Evolutionary conservation across 352 stramenopile species (phyloP).

Genomic region (Phytophthora quininea): DNA sequence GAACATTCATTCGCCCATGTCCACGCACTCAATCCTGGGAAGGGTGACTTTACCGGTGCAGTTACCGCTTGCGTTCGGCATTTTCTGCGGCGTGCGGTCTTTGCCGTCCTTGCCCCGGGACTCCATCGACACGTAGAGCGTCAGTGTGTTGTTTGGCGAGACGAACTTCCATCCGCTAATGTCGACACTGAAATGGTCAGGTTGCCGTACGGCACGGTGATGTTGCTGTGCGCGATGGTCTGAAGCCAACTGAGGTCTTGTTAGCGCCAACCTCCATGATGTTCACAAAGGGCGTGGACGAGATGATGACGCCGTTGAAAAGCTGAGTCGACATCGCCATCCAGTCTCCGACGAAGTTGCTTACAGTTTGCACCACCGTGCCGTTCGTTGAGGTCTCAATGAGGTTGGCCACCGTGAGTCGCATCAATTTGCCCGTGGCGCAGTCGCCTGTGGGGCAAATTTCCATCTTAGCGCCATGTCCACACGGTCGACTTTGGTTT

Average conservation of each 20-base stretch:
- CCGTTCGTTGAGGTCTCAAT: too few relatives aligned
- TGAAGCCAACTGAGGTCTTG: slow-evolving; percentile 18
- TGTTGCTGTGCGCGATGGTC: slow-evolving; percentile 31
- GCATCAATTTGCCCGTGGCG: too few relatives aligned
- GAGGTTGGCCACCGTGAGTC: too few relatives aligned
- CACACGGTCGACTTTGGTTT: not conserved
- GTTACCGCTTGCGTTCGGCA: slow-evolving; percentile 4
- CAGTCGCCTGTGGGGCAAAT: too few relatives aligned
- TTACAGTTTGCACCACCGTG: too few relatives aligned
- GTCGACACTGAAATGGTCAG: slow-evolving; percentile 26
- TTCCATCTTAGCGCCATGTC: not conserved
- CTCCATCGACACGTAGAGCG: slow-evolving; percentile 30
- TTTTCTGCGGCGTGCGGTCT: slow-evolving; percentile 23
- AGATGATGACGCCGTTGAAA: not conserved
- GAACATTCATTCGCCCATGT: slow-evolving; percentile 46
- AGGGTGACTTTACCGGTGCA: not conserved
- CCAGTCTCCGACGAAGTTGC: too few relatives aligned
- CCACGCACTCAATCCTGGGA: slow-evolving; percentile 29
- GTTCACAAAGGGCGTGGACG: slow-evolving; percentile 17
- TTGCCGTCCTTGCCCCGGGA: slow-evolving; percentile 20
- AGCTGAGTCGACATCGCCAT: too few relatives aligned
- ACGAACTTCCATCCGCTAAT: slow-evolving; percentile 31
- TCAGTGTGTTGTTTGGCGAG: slow-evolving; percentile 16
- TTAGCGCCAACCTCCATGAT: slow-evolving; percentile 4
- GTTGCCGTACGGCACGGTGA: slow-evolving; percentile 30